These are phyloP conservation scores for Blastobotrys peoriensis DNA, from an alignment of 805 yeast genomes.

Conservation along the genomic window DNA sequence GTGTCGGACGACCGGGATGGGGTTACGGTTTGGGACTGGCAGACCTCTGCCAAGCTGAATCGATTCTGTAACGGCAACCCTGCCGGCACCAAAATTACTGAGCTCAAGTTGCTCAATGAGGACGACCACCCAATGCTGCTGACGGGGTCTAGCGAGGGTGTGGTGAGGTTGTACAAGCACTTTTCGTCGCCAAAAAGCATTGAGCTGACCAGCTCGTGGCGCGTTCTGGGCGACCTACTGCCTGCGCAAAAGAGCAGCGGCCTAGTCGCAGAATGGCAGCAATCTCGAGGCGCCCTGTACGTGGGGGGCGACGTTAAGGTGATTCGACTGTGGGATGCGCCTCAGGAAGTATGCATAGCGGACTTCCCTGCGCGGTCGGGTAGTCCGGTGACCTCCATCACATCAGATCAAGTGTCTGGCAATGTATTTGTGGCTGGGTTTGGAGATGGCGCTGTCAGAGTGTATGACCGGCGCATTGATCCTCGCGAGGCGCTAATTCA, in stretches of 20 bases:
- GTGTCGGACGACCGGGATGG: slow-evolving; percentile 80
- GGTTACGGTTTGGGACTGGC: slow-evolving; percentile 88
- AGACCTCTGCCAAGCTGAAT: slow-evolving; percentile 46
- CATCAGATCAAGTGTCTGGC: slow-evolving; percentile 95
- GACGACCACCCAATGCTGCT: slow-evolving; percentile 82
- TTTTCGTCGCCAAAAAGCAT: slow-evolving; percentile 52
- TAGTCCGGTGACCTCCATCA: slow-evolving; percentile 78
- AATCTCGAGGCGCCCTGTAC: slow-evolving; percentile 80
- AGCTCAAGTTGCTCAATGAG: slow-evolving; percentile 78
- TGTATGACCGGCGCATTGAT: slow-evolving; percentile 83
- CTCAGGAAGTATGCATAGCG: slow-evolving; percentile 76
- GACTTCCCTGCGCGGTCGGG: slow-evolving; percentile 91
- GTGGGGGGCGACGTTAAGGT: slow-evolving; percentile 94
- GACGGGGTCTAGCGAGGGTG: slow-evolving; percentile 91
- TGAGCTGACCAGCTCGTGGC: slow-evolving; percentile 79
- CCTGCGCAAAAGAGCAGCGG: slow-evolving; percentile 67
- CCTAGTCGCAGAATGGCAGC: slow-evolving; percentile 92
- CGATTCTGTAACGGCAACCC: slow-evolving; percentile 81
- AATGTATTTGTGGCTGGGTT: slow-evolving; percentile 87
- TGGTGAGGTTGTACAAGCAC: slow-evolving; percentile 77
- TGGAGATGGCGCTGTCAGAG: slow-evolving; percentile 81
- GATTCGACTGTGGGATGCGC: slow-evolving; percentile 94
- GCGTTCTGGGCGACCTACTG: slow-evolving; percentile 81
- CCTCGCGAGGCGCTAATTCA: slow-evolving; percentile 80
- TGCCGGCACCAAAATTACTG: slow-evolving; percentile 82